A percentile compares a stretch with the other conserved stretches of the same genome.
These are phyloP conservation scores for Suhomyces vadensis DNA, from an alignment of 805 yeast genomes.

Conservation along the genomic window DNA sequence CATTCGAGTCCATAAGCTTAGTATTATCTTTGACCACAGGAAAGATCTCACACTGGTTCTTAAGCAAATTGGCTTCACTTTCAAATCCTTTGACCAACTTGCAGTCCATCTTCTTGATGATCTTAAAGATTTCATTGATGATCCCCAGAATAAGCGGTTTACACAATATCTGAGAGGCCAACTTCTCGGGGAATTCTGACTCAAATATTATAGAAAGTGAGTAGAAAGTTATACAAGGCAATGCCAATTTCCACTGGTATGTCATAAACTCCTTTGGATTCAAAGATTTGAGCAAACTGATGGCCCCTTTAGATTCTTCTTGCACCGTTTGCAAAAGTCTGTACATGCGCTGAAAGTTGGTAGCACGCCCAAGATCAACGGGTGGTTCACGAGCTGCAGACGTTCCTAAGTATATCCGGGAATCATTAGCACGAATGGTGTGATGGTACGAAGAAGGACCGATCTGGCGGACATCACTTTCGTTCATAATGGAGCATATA, in stretches of 20 bases:
- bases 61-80: constrained; percentile 59
- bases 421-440: constrained; percentile 40
- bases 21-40: constrained; percentile 31
- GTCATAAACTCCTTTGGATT: constrained; percentile 60
- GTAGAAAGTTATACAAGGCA: constrained; percentile 75
- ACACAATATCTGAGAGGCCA: constrained; percentile 70
- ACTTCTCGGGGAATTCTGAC: constrained; percentile 57
- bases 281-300: constrained; percentile 51
- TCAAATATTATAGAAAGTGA: constrained; percentile 77
- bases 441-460: constrained; percentile 28
- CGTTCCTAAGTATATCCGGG: constrained; percentile 47
- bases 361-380: constrained; percentile 8
- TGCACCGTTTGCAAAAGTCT: constrained; percentile 36
- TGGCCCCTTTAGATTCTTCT: constrained; percentile 35
- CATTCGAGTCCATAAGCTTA: constrained; percentile 50
- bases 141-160: constrained; percentile 84
- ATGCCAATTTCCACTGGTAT: constrained; percentile 83
- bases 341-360: constrained; percentile 24
- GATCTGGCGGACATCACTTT: constrained; percentile 52
- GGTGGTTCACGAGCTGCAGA: constrained; percentile 11
- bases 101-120: constrained; percentile 76
- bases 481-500: constrained; percentile 61
- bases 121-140: constrained; percentile 68
- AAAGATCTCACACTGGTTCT: constrained; percentile 51
- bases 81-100: constrained; percentile 69